Percentiles rank a stretch among this genome's conserved stretches.
Evolutionary conservation across 306 rosid species (phyloP).

Genomic region (Morella rubra): DNA sequence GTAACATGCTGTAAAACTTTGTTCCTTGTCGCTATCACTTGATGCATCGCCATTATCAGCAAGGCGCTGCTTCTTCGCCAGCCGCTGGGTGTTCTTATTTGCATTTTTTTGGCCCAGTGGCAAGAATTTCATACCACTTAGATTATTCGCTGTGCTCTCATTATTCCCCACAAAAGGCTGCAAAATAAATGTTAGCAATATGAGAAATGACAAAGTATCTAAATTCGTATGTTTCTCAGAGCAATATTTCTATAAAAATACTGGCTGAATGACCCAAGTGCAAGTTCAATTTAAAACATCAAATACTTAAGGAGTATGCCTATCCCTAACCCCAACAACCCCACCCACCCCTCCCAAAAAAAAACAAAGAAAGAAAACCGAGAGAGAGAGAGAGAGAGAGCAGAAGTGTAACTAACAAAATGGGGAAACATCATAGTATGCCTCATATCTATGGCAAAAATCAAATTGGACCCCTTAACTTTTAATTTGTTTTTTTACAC

Average conservation of each 20-base stretch:
- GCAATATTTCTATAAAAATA: not conserved
- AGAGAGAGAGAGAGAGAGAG: no score
- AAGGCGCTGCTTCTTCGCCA: conserved; percentile 78
- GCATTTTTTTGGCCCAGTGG: conserved; percentile 55
- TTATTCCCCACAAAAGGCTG: conserved; percentile 59
- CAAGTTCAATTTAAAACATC: not conserved
- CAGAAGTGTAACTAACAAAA: no score
- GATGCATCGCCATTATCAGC: conserved; percentile 72
- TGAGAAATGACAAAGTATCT: not conserved
- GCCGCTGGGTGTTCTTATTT: conserved; percentile 53
- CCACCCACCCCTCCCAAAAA: not conserved
- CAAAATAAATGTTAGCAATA: conserved; percentile 14
- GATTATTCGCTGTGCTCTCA: conserved; percentile 52
- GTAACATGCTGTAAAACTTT: conserved; percentile 65
- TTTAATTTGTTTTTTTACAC: no score
- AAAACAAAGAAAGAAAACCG: not conserved
- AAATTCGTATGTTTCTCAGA: not conserved
- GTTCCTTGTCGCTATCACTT: conserved; percentile 90
- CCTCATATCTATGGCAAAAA: no score
- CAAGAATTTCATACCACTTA: conserved; percentile 50
- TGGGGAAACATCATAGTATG: no score
- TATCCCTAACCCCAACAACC: not conserved
- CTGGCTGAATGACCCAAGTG: not conserved
- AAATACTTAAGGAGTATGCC: not conserved
- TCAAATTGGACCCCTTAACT: no score